Conservation (phyloP, 768 basidiomycete genomes). For the Mycena galopus region DNA sequence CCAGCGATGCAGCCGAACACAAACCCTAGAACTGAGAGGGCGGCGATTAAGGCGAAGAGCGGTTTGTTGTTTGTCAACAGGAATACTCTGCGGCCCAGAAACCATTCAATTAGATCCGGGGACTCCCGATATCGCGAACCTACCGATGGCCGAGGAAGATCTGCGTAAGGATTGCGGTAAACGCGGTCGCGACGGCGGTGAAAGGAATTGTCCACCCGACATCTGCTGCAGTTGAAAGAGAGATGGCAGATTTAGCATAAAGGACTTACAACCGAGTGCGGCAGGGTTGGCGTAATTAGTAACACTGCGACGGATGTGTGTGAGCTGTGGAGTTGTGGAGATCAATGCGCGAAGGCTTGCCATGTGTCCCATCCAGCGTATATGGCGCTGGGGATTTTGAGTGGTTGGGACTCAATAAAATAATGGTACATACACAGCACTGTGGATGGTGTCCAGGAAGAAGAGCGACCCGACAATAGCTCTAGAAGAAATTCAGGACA, state of each 20-base stretch:
- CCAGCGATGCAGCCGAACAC: constrained; percentile 43
- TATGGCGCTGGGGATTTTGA: constrained; percentile 26
- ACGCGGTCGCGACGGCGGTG: constrained; percentile 46
- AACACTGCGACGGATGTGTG: constrained; percentile 17
- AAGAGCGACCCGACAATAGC: constrained; percentile 40
- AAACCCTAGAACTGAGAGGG: constrained; percentile 42
- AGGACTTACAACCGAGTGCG: constrained; percentile 24
- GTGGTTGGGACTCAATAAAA: neutral
- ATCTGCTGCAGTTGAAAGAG: constrained; percentile 26
- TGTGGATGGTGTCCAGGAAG: constrained; percentile 44
- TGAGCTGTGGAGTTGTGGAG: neutral
- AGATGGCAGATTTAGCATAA: neutral
- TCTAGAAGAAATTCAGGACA: constrained; percentile 22
- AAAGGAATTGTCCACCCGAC: constrained; percentile 49
- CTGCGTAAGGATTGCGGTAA: constrained; percentile 50
- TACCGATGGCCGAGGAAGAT: constrained; percentile 47
- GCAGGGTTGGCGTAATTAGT: constrained; percentile 36
- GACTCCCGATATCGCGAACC: neutral
- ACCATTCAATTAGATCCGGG: neutral
- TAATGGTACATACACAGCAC: constrained; percentile 24
- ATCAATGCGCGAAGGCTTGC: neutral
- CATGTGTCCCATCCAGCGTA: constrained; percentile 39
- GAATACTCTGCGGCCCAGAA: constrained; percentile 17
- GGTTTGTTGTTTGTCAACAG: constrained; percentile 26
- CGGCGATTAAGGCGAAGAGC: constrained; percentile 39